Base-by-base conservation (phyloP, 2,329 filamentous ascomycete species). In the Microcyclospora pomicola region DNA sequence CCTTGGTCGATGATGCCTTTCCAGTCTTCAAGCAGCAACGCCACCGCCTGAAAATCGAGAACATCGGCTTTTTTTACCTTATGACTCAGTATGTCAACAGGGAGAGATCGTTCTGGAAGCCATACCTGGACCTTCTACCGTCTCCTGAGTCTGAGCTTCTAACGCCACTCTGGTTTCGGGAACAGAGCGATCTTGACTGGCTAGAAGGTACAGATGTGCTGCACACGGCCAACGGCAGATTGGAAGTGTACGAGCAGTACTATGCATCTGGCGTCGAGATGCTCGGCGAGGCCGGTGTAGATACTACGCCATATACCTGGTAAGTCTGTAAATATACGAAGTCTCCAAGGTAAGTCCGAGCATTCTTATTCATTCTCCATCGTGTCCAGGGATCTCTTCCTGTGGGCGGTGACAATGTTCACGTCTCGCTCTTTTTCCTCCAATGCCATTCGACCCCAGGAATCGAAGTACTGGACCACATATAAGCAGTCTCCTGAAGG, bases 391-490 rank as follows among this genome's bases (percentile, higher is more conserved):
- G 53, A 65, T 31, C 58, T 64, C 11, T 68, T 64, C 43, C 50
- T 60, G 31, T 71, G 68, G 65, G 65, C 68, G n/a, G 61, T 66
- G 12, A 68, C 66, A 5, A 64, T 71, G 15, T 67, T 65, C 47
- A 65, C 65, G 3, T 71, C 68, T 3, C 63, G 69, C 27, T 64
- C 65, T 12, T 71, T 72, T 47, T 64, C 65, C 12, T 69, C 66
- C 15, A 49, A 49, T 31, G 50, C 54, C 27, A 42, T 60, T 10
- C 45, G 44, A 5, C 56, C 57, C 5, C 44, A 52, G 14, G 53
- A 54, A 16, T 53, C 51, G 44, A 58, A 56, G 36, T 55, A 57
- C 41, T 60, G 57, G 57, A 46, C 55, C 2, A 50, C 54, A 3
- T 58, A 59, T 46, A 60, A 58, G 38, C 44, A 49, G 31, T 47